phyloP scores from a whole-genome alignment of 1,284 basidiomycete genomes.

The Spongiforma sp. region DNA sequence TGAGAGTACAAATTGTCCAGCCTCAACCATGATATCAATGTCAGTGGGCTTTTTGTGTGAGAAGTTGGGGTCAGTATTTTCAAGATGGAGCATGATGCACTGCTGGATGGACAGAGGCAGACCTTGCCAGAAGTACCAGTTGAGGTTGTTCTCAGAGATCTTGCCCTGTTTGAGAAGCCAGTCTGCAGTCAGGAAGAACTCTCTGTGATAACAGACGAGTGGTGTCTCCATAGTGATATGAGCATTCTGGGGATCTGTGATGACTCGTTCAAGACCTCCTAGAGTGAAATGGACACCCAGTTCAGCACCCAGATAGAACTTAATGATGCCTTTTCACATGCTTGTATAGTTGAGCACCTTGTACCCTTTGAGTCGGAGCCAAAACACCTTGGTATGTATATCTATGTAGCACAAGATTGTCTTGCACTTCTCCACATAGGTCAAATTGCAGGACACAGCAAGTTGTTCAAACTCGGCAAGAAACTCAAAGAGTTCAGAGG shows the following conservation, averaged over 20 bases:
- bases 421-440: not conserved
- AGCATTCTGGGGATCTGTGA: not conserved
- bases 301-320: not conserved
- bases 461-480: not conserved
- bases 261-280: not conserved
- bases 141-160: not conserved
- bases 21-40: not conserved
- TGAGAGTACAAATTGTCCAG: not conserved
- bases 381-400: not conserved
- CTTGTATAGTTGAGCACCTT: not conserved
- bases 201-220: slow-evolving; percentile 8
- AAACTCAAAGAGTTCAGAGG: not conserved
- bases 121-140: not conserved
- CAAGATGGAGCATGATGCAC: not conserved
- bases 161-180: slow-evolving; percentile 17
- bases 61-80: not conserved
- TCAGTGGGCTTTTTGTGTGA: not conserved
- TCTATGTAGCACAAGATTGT: not conserved
- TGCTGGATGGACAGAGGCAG: not conserved
- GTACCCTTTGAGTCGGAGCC: not conserved
- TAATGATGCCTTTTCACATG: not conserved
- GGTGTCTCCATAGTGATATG: slow-evolving; percentile 8
- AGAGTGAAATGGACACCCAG: not conserved
- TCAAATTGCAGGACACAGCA: not conserved
- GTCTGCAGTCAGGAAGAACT: not conserved